Base-by-base conservation (phyloP, 163 green algal species). In the Chlorella variabilis region DNA sequence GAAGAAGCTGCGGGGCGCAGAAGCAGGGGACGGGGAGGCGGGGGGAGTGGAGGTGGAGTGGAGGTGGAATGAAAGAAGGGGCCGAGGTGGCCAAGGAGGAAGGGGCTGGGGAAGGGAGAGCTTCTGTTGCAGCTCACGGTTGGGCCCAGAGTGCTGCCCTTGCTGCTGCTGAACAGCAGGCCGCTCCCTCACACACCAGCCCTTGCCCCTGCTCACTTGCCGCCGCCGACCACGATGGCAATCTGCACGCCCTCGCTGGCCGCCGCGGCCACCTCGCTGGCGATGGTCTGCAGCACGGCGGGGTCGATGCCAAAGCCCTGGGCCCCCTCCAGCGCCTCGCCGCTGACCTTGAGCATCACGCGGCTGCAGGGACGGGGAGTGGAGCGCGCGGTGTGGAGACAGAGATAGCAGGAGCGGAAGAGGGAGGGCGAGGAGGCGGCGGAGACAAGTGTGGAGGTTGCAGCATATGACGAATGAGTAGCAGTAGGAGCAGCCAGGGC, bases 291-390 rank as follows among this genome's bases (percentile, higher is more conserved):
- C n/a, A 99, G 85, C 23, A 98, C 91, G 81, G 59, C 4, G 11
- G 94, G 92, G 85, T 98, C 95, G 8, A 99, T 92, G 33, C 97
- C 96, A 88, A 93, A 93, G 59, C 85, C 89, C 61, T 89, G 80
- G 18, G 83, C 81, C 49, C 96, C 96, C 78, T 95, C 87, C 54
- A 99, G 89, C 29, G 97, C 96, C 84, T 99, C 96, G 23, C 96
- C 96, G 82, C 91, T 97, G 51, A 99, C 87, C 79, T 99, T 99
- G 5, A 99, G 91, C 87, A 99, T 91, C 59, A 99, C 93, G 1
- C 94, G 88, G 71, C 86, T 91, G 86, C 45, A 15, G 21, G 41
- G 41, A 34, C n/a, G n/a, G n/a, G 34, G 1, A 25, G 23, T 39
- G 77, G 73, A 41, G 20, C 23, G 4, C 2, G 9, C 11, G 25